phyloP scores from a whole-genome alignment of 2,329 filamentous ascomycete genomes.

The Purpureocillium takamizusanense region DNA sequence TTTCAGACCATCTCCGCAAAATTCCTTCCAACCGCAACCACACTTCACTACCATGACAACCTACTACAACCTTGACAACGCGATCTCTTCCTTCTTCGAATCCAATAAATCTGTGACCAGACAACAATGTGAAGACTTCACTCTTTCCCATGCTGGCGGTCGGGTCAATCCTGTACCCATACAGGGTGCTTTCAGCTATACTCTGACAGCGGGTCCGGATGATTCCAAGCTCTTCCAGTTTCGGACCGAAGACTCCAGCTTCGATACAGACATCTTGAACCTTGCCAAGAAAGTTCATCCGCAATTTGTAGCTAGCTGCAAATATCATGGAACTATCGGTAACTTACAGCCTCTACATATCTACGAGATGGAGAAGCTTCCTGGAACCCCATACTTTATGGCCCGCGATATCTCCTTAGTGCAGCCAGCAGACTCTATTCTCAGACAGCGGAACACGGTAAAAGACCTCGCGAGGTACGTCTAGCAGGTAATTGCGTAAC shows the following conservation, averaged over 20 bases:
- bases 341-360: conserved; percentile 4
- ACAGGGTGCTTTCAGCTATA: conserved; percentile 11
- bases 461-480: conserved; percentile 4
- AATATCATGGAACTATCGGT: conserved; percentile 8
- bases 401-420: conserved; percentile 1
- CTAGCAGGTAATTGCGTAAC: not conserved
- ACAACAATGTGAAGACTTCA: conserved; percentile 10
- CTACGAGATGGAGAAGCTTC: conserved; percentile 10
- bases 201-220: conserved; percentile 2
- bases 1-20: too few relatives aligned
- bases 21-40: too few relatives aligned
- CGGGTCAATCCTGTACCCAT: conserved; percentile 9
- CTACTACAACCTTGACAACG: conserved; percentile 5
- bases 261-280: conserved; percentile 4
- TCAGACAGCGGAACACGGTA: conserved; percentile 4
- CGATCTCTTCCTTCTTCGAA: conserved; percentile 7
- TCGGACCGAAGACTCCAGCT: conserved; percentile 2
- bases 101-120: conserved; percentile 5
- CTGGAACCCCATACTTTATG: conserved; percentile 6
- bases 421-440: not conserved
- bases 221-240: conserved; percentile 10
- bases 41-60: conserved; percentile 1
- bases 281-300: conserved; percentile 2
- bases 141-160: conserved; percentile 4
- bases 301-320: conserved; percentile 4